Evolutionary conservation across 352 stramenopile species (phyloP).

Genomic region (Hyaloperonospora arabidopsidis): DNA sequence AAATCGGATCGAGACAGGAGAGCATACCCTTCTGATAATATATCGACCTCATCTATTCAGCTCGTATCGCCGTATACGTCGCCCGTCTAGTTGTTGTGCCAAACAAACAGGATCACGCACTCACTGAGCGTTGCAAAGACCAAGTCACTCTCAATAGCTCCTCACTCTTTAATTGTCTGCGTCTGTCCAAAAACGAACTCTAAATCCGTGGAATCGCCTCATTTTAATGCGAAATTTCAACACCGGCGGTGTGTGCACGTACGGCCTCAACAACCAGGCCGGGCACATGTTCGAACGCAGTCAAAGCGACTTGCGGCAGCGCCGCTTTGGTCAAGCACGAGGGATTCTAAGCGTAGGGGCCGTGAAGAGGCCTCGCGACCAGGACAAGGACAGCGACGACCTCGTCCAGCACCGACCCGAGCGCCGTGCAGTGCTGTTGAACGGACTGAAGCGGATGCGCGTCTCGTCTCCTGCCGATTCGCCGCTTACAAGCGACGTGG

Average conservation of each 20-base stretch:
- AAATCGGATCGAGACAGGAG: constrained; percentile 17
- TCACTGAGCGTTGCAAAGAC: too few species aligned
- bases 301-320: constrained; percentile 37
- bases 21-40: constrained; percentile 18
- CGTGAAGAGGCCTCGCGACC: constrained; percentile 39
- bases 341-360: constrained; percentile 10
- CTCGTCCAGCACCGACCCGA: constrained; percentile 3
- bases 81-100: too few species aligned
- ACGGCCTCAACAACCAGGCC: constrained; percentile 32
- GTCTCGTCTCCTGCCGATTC: constrained; percentile 39
- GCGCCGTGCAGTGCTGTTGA: constrained; percentile 32
- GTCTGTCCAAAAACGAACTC: not conserved
- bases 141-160: not conserved
- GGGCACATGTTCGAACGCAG: constrained; percentile 39
- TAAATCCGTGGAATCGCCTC: not conserved
- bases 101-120: too few species aligned
- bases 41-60: too few species aligned
- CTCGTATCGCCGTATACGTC: constrained; percentile 4
- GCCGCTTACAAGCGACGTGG: constrained; percentile 9
- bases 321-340: constrained; percentile 37
- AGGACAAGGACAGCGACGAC: constrained; percentile 16
- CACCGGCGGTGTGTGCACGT: constrained; percentile 27
- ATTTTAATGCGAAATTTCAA: constrained; percentile 27
- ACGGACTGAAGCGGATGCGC: constrained; percentile 67
- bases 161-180: constrained; percentile 20